Base-by-base conservation (phyloP, 768 basidiomycete genomes). In the Plicaturopsis crispa region DNA sequence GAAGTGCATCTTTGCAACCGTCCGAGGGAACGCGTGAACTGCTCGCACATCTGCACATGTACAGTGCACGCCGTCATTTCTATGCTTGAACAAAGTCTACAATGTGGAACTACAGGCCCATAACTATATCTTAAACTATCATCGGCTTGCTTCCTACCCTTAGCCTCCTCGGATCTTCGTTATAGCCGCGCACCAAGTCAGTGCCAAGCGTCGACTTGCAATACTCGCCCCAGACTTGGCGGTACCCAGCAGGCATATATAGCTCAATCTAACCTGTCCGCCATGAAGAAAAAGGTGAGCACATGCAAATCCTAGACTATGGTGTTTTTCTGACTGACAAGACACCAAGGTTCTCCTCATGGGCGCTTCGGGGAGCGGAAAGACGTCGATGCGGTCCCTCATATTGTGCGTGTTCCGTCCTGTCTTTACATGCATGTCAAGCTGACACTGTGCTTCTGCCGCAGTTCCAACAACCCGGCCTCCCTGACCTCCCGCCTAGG, bases 371-470 rank as follows among this genome's bases (percentile, higher is more conserved):
- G 89, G 88, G 46, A 89, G 87, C 53, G 86, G 86, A 40, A 90
- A 89, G 70, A 97, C 94, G 8, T 98, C 94, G 4, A 99, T 99
- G 96, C 78, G 96, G 38, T 93, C 92, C 19, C 84, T 99, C 60
- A 98, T 99, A 55, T 99, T 99, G 91, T 93, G 64, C 66, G 88
- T 66, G 35, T 33, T 21, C 34, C 35, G n/a, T 24, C 43, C 24
- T 26, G 36, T 32, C 38, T 43, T 32, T 36, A 35, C 26, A 31
- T 31, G 40, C 24, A 38, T 36, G 45, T 35, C 21, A 31, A 32
- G 43, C 52, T 48, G 38, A 34, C 32, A 37, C 38, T 17, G 48
- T 33, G 30, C 24, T 21, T 35, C n/a, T 45, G 33, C 26, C 28
- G n/a, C 52, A 94, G 91, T 58, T 90, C 91, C 31, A 94, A 94